A percentile compares a stretch with the other conserved stretches of the same genome.
Conservation (phyloP, 2,329 filamentous ascomycete genomes). For the Diaporthe ilicicola region DNA sequence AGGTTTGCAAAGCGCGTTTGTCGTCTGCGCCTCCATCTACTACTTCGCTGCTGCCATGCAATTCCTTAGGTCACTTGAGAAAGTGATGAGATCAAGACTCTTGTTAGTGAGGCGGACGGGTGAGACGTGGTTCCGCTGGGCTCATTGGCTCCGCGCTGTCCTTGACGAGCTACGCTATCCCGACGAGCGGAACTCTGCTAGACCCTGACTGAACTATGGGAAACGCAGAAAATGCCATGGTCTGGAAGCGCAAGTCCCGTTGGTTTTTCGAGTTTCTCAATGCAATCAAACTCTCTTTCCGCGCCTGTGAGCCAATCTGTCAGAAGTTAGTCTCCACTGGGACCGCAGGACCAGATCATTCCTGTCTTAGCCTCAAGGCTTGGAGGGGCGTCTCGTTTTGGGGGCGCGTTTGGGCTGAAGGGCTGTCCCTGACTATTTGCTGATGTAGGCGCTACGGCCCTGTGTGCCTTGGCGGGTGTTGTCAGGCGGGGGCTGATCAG, state of each 20-base stretch:
- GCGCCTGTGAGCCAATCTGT: slow-evolving; percentile 11
- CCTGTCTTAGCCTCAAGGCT: not conserved
- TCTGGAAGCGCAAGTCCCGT: not conserved
- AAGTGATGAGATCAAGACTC: slow-evolving; percentile 23
- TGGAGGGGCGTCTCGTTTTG: slow-evolving; percentile 7
- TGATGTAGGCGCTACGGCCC: not conserved
- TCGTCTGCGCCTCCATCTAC: not conserved
- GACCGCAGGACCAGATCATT: slow-evolving; percentile 1
- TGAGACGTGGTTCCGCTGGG: not conserved
- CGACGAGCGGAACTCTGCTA: slow-evolving; percentile 12
- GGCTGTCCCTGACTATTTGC: slow-evolving; percentile 9
- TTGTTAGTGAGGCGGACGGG: slow-evolving; percentile 19
- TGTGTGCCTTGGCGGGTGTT: not conserved
- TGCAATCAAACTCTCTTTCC: not conserved
- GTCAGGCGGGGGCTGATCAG: not conserved
- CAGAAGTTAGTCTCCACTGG: slow-evolving; percentile 9
- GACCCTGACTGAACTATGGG: slow-evolving; percentile 16
- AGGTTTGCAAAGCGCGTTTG: not conserved
- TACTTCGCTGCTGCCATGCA: not conserved
- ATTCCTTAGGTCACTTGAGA: not conserved
- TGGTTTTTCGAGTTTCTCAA: not conserved
- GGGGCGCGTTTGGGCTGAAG: not conserved
- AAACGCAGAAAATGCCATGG: slow-evolving; percentile 5
- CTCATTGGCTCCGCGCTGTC: slow-evolving; percentile 14
- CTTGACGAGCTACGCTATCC: slow-evolving; percentile 20